Conservation (phyloP, 2,329 filamentous ascomycete genomes). For the Fusarium oxysporum region DNA sequence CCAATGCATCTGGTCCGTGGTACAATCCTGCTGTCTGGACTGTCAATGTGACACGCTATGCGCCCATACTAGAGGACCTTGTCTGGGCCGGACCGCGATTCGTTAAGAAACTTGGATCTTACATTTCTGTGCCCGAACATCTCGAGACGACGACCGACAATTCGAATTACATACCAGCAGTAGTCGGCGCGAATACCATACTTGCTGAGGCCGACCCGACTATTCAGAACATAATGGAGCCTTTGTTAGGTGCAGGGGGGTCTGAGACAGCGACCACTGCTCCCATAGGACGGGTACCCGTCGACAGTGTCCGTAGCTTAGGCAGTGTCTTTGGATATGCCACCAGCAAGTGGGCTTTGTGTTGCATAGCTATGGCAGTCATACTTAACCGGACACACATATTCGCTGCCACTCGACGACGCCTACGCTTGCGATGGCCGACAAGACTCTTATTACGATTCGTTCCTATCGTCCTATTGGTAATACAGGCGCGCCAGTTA, state of each 20-base stretch:
- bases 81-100: slow-evolving; percentile 77
- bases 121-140: slow-evolving; percentile 69
- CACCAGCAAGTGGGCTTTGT: slow-evolving; percentile 91
- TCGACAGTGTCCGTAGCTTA: slow-evolving; percentile 75
- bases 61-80: slow-evolving; percentile 75
- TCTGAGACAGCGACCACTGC: slow-evolving; percentile 32
- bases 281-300: slow-evolving; percentile 60
- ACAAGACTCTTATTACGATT: slow-evolving; percentile 77
- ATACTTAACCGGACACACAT: slow-evolving; percentile 92
- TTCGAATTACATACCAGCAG: slow-evolving; percentile 34
- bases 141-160: slow-evolving; percentile 64
- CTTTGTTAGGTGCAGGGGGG: slow-evolving; percentile 24
- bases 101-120: slow-evolving; percentile 74
- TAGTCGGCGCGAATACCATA: slow-evolving; percentile 32
- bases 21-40: slow-evolving; percentile 68
- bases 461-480: slow-evolving; percentile 76
- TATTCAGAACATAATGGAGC: slow-evolving; percentile 48
- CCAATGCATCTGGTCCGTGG: slow-evolving; percentile 53
- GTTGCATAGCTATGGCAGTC: slow-evolving; percentile 87
- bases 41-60: slow-evolving; percentile 68
- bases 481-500: slow-evolving; percentile 74
- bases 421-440: slow-evolving; percentile 80
- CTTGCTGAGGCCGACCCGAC: slow-evolving; percentile 41
- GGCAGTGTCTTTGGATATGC: slow-evolving; percentile 91
- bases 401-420: slow-evolving; percentile 87